Evolutionary conservation across 306 rosid genomes (phyloP).

Genomic region (Oemleria cerasiformis): DNA sequence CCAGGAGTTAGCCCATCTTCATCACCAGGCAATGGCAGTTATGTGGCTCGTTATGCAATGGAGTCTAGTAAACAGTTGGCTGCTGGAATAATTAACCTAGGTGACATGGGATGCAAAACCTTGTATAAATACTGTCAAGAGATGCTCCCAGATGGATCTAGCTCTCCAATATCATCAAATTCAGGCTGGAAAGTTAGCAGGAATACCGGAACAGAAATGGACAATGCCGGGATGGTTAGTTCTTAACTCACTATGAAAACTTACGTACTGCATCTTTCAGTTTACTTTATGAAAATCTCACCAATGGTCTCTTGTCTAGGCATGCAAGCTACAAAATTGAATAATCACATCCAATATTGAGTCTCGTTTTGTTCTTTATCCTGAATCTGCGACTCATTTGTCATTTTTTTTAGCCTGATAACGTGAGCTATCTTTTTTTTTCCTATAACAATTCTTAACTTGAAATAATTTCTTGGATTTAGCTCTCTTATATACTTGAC

Average conservation of each 20-base stretch:
- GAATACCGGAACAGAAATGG: constrained; percentile 58
- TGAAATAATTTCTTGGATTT: background rate
- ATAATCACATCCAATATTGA: background rate
- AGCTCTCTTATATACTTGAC: background rate
- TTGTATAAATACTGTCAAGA: constrained; percentile 67
- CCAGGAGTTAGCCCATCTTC: constrained; percentile 72
- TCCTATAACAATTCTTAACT: constrained; percentile 4
- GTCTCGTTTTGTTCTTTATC: constrained; percentile 5
- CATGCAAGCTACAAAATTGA: background rate
- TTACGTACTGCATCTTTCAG: background rate
- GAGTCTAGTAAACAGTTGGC: constrained; percentile 85
- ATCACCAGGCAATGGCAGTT: constrained; percentile 63
- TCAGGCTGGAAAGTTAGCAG: constrained; percentile 69
- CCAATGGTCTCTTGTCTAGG: background rate
- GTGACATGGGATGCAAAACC: constrained; percentile 47
- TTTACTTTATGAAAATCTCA: background rate
- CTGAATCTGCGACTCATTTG: background rate
- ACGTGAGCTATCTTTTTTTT: background rate
- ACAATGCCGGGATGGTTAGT: constrained; percentile 84
- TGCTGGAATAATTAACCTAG: constrained; percentile 56
- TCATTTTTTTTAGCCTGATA: constrained; percentile 7
- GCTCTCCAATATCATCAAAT: constrained; percentile 61
- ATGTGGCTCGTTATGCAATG: constrained; percentile 84
- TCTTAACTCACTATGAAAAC: constrained; percentile 12
- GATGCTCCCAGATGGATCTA: constrained; percentile 73